These are phyloP conservation scores for Verticillium isaacii DNA, from an alignment of 2,329 filamentous ascomycete genomes.

Conservation along the genomic window DNA sequence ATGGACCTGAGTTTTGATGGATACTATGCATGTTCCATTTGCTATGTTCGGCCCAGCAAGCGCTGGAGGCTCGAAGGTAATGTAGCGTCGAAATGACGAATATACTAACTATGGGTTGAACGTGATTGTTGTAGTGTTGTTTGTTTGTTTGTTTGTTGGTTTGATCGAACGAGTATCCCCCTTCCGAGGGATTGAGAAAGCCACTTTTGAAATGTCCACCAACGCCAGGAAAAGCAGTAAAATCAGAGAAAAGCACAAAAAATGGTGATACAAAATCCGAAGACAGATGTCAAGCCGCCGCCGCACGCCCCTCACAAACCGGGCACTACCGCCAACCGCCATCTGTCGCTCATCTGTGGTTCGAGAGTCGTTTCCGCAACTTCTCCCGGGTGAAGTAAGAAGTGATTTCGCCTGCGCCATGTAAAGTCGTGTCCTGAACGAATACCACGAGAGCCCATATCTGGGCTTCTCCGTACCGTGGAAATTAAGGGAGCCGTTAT, in stretches of 20 bases:
- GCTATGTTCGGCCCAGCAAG: not conserved
- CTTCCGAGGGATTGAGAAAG: not conserved
- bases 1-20: not conserved
- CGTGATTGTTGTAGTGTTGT: not conserved
- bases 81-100: not conserved
- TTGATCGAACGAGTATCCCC: not conserved
- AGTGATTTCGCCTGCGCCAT: not conserved
- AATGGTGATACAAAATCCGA: not conserved
- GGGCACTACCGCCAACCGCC: not conserved
- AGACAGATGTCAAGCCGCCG: not conserved
- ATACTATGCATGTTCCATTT: not conserved
- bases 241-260: not conserved
- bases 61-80: not conserved
- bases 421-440: not conserved
- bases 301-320: not conserved
- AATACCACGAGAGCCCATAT: conserved; percentile 6
- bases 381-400: not conserved
- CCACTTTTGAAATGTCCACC: not conserved
- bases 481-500: conserved; percentile 3
- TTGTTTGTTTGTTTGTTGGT: not conserved
- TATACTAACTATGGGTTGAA: not conserved
- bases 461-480: conserved; percentile 6
- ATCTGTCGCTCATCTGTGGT: not conserved
- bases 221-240: not conserved
- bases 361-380: not conserved